Conservation (phyloP, 306 rosid species). For the Sicyos baderoa region DNA sequence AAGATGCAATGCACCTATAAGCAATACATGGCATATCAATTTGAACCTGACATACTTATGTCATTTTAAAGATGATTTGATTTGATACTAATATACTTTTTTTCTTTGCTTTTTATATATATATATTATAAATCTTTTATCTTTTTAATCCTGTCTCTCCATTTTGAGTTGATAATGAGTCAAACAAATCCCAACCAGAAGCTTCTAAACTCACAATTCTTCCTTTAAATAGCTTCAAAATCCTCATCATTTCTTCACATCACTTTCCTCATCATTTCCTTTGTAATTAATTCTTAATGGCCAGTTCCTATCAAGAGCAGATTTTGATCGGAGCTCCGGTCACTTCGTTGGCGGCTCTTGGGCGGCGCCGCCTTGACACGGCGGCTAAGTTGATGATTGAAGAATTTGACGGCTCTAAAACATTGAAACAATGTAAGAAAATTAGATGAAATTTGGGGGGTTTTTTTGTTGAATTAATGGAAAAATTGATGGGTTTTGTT, state of each 20-base stretch:
- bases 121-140: not conserved
- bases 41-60: not conserved
- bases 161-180: not conserved
- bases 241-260: not conserved
- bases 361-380: not conserved
- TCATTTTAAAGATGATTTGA: slow-evolving; percentile 3
- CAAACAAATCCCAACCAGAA: not conserved
- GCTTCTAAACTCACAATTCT: not conserved
- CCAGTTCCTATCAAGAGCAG: not conserved
- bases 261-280: not conserved
- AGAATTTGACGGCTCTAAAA: not conserved
- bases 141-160: not conserved
- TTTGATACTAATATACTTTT: not conserved
- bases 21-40: not conserved
- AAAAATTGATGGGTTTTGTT: not conserved
- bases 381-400: not conserved
- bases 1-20: not conserved
- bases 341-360: not conserved
- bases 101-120: not conserved
- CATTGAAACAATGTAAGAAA: not conserved
- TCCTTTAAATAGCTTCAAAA: not conserved
- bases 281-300: not conserved
- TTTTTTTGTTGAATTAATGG: too few relatives aligned
- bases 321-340: not conserved
- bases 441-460: not conserved